These are phyloP conservation scores for Trichoderma koningiopsis DNA, from an alignment of 2,329 filamentous ascomycete genomes.

Conservation along the genomic window DNA sequence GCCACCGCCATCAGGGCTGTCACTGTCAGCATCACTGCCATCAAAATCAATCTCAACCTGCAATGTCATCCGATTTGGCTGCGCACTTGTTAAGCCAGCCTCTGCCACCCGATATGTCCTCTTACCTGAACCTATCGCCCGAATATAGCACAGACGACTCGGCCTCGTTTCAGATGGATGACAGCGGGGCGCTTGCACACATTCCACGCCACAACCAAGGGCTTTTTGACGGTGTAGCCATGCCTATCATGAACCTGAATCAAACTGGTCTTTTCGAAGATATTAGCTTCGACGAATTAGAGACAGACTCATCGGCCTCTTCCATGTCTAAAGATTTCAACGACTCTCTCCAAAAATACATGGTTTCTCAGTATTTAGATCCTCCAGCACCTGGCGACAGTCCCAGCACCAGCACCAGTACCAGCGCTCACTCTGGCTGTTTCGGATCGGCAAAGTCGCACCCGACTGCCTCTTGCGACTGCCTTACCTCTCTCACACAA, in stretches of 20 bases:
- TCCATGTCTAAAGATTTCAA: conserved; percentile 37
- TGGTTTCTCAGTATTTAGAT: conserved; percentile 30
- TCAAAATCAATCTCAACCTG: not conserved
- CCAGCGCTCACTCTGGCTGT: conserved; percentile 26
- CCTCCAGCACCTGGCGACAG: conserved; percentile 28
- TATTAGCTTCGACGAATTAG: conserved; percentile 41
- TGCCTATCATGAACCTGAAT: conserved; percentile 28
- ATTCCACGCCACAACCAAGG: not conserved
- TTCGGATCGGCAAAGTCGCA: conserved; percentile 30
- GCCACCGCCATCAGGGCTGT: not conserved
- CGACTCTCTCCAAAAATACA: conserved; percentile 34
- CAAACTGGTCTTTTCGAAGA: conserved; percentile 37
- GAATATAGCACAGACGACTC: conserved; percentile 22
- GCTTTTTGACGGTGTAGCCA: conserved; percentile 9
- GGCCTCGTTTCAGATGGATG: conserved; percentile 26
- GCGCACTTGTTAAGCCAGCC: conserved; percentile 41
- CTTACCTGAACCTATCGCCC: conserved; percentile 43
- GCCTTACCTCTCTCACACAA: conserved; percentile 53
- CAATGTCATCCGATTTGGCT: conserved; percentile 36
- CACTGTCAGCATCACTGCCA: conserved; percentile 1
- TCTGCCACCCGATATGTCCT: conserved; percentile 36
- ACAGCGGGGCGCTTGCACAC: not conserved
- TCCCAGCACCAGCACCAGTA: conserved; percentile 32
- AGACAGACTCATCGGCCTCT: conserved; percentile 34
- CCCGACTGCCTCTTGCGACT: conserved; percentile 47